A percentile compares a stretch with the other conserved stretches of the same genome.
Conservation (phyloP, 78 protist genomes). For the Planoprotostelium fungivorum region DNA sequence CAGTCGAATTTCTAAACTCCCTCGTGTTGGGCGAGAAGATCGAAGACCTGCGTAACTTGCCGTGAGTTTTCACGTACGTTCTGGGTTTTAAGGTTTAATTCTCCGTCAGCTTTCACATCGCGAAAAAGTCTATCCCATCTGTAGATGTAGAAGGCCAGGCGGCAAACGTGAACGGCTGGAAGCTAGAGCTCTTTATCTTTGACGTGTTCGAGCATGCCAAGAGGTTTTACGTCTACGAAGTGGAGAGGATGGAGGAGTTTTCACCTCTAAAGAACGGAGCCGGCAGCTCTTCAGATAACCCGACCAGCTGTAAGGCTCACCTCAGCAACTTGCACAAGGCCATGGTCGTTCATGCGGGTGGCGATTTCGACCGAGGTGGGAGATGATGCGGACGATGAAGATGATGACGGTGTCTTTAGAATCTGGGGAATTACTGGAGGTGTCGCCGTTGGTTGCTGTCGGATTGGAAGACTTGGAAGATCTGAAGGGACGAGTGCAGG, state of each 20-base stretch:
- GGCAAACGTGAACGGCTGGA: constrained; percentile 50
- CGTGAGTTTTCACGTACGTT: neutral
- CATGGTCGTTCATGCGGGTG: neutral
- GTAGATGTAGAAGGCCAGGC: constrained; percentile 25
- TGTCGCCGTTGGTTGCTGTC: neutral
- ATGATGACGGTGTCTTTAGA: neutral
- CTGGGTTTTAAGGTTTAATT: neutral
- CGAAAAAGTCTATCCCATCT: constrained; percentile 82
- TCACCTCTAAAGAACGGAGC: constrained; percentile 76
- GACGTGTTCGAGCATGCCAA: constrained; percentile 80
- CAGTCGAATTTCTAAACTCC: constrained; percentile 54
- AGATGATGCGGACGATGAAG: neutral
- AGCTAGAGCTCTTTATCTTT: constrained; percentile 90
- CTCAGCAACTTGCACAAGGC: neutral
- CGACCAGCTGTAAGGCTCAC: neutral
- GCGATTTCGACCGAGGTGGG: neutral
- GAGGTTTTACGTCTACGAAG: constrained; percentile 35
- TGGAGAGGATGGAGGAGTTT: constrained; percentile 68
- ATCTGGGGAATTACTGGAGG: neutral
- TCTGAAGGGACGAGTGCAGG: neutral
- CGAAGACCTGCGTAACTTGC: constrained; percentile 7
- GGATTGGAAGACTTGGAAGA: neutral
- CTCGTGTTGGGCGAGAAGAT: constrained; percentile 9
- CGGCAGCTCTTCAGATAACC: constrained; percentile 19
- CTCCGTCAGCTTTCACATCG: constrained; percentile 70